Evolutionary conservation across 148 eudicot species (phyloP).

Genomic region (Spergularia marina): DNA sequence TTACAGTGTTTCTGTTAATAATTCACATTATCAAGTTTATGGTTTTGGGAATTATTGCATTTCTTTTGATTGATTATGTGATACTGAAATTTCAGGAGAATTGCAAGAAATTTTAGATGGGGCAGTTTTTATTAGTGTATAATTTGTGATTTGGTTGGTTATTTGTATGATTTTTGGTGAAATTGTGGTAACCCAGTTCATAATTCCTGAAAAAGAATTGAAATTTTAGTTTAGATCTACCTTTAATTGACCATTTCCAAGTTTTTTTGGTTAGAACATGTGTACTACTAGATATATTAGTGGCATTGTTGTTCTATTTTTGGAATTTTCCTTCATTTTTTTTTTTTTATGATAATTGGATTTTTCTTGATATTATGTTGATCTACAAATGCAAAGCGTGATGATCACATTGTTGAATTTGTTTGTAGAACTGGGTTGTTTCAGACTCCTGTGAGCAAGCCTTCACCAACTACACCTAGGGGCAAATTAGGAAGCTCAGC

Average conservation of each 20-base stretch:
- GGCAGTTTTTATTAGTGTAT: slow-evolving; percentile 10
- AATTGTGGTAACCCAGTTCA: slow-evolving; percentile 2
- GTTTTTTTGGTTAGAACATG: slow-evolving; percentile 19
- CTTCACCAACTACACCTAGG: slow-evolving; percentile 65
- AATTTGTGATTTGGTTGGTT: slow-evolving; percentile 11
- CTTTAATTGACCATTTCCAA: slow-evolving; percentile 15
- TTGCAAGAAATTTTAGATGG: slow-evolving; percentile 5
- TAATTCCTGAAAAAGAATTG: slow-evolving; percentile 9
- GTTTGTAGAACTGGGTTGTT: slow-evolving; percentile 62
- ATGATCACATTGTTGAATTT: slow-evolving; percentile 19
- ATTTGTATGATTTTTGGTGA: slow-evolving; percentile 10
- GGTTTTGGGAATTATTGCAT: not conserved
- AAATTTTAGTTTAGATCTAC: slow-evolving; percentile 30
- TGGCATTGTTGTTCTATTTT: not conserved
- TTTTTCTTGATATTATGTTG: not conserved
- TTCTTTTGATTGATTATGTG: slow-evolving; percentile 2
- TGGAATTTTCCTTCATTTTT: not conserved
- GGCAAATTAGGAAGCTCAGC: slow-evolving; percentile 47
- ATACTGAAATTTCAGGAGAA: not conserved
- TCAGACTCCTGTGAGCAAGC: slow-evolving; percentile 56
- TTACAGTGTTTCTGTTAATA: not conserved
- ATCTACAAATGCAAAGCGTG: slow-evolving; percentile 20
- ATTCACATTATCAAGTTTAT: not conserved
- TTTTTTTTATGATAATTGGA: not conserved
- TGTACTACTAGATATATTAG: slow-evolving; percentile 19